These are phyloP conservation scores for Aegilops longissima DNA, from an alignment of 176 grass and related monocot genomes.

Conservation along the genomic window DNA sequence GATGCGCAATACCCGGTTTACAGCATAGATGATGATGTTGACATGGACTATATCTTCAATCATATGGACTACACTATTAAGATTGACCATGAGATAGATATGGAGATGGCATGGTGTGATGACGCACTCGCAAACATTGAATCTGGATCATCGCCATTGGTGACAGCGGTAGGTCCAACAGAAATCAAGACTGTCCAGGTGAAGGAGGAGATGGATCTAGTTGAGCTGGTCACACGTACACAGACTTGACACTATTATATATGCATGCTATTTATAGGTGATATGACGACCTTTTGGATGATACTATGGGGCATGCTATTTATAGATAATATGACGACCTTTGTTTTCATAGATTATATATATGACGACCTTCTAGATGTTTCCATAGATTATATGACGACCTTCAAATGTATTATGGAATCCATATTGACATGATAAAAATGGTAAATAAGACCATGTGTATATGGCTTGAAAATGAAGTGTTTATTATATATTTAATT, in stretches of 20 bases:
- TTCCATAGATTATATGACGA: background rate
- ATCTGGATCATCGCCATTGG: background rate
- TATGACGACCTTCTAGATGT: conserved; percentile 13
- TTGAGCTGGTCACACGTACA: conserved; percentile 51
- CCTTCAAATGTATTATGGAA: conserved; percentile 20
- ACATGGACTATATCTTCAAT: conserved; percentile 43
- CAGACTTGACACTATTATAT: background rate
- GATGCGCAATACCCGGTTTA: conserved; percentile 23
- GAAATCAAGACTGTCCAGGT: conserved; percentile 6
- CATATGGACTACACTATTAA: conserved; percentile 42
- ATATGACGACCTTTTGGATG: conserved; percentile 24
- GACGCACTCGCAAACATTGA: conserved; percentile 1
- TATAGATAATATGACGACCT: conserved; percentile 22
- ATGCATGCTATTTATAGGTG: background rate
- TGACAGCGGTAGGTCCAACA: background rate
- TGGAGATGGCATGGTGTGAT: conserved; percentile 62
- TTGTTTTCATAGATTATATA: background rate
- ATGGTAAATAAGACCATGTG: background rate
- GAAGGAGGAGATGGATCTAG: conserved; percentile 67
- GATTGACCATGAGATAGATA: conserved; percentile 33
- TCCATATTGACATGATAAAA: conserved; percentile 2
- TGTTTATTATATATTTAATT: background rate
- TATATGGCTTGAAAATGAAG: background rate
- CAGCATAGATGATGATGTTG: conserved; percentile 22
- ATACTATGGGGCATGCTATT: background rate